These are phyloP conservation scores for Pyricularia pennisetigena DNA, from an alignment of 2,329 filamentous ascomycete species.

Conservation along the genomic window DNA sequence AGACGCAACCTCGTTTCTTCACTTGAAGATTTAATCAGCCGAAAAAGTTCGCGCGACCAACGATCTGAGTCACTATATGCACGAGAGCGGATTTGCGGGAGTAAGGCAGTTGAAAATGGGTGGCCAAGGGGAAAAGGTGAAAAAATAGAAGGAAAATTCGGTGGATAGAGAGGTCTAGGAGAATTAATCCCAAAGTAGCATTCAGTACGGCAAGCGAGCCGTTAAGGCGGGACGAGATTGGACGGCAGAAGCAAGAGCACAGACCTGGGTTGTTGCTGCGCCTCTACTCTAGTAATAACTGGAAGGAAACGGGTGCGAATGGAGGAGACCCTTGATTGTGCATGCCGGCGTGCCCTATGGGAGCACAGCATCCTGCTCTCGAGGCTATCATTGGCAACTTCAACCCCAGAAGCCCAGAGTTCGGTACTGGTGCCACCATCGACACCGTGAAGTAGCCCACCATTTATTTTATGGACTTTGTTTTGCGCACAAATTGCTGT, in stretches of 20 bases:
- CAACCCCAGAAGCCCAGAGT: conserved; percentile 8
- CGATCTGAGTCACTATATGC: not conserved
- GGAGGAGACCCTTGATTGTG: conserved; percentile 22
- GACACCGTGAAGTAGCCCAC: not conserved
- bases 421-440: not conserved
- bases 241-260: conserved; percentile 1
- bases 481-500: not conserved
- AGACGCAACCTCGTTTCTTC: not conserved
- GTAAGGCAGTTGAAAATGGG: not conserved
- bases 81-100: not conserved
- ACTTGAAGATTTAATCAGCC: not conserved
- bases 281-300: not conserved
- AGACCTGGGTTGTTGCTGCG: not conserved
- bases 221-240: conserved; percentile 3
- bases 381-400: conserved; percentile 20
- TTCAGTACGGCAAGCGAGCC: not conserved
- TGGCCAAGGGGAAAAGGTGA: not conserved
- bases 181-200: not conserved
- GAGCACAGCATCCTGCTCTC: conserved; percentile 17
- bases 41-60: not conserved
- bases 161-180: not conserved
- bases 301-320: not conserved
- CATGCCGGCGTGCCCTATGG: conserved; percentile 25
- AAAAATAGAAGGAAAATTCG: not conserved
- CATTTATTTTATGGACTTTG: not conserved